Conservation (phyloP, 2,329 filamentous ascomycete species). For the Rhynchosporium graminicola region DNA sequence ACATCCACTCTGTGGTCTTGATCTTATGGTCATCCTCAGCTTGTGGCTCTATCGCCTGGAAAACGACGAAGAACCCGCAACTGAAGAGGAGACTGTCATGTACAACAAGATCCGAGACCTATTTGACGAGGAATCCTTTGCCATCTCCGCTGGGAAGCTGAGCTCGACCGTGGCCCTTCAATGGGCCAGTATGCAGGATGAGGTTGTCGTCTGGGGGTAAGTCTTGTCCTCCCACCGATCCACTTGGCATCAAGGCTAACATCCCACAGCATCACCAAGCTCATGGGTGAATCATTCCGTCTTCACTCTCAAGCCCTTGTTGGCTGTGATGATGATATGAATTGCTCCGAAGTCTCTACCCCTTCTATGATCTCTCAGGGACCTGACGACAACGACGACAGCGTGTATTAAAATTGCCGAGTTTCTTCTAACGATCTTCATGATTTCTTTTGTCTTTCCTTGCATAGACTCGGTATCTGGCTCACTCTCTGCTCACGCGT, state of each 20-base stretch:
- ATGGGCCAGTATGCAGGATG: slow-evolving; percentile 97
- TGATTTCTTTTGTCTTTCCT: slow-evolving; percentile 50
- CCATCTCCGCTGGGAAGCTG: slow-evolving; percentile 77
- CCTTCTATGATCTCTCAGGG: slow-evolving; percentile 73
- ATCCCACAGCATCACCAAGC: slow-evolving; percentile 72
- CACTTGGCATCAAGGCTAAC: slow-evolving; percentile 46
- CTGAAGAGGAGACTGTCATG: slow-evolving; percentile 81
- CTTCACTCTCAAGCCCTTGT: slow-evolving; percentile 92
- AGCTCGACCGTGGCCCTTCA: slow-evolving; percentile 94
- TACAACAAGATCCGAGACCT: slow-evolving; percentile 89
- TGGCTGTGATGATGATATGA: slow-evolving; percentile 86
- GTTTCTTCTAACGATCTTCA: slow-evolving; percentile 38
- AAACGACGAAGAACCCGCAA: slow-evolving; percentile 93
- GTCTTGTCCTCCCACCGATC: slow-evolving; percentile 45
- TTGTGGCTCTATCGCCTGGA: slow-evolving; percentile 99
- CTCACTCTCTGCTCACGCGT: slow-evolving; percentile 36
- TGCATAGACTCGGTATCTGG: slow-evolving; percentile 40
- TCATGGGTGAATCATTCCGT: slow-evolving; percentile 98
- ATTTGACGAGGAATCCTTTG: slow-evolving; percentile 87
- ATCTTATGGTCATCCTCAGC: slow-evolving; percentile 96
- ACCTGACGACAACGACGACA: slow-evolving; percentile 63
- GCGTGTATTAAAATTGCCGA: slow-evolving; percentile 57
- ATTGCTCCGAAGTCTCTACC: slow-evolving; percentile 67
- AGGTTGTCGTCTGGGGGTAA: slow-evolving; percentile 99
- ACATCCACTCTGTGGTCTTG: slow-evolving; percentile 93